A percentile compares a stretch with the other conserved stretches of the same genome.
phyloP scores from a whole-genome alignment of 495 filamentous ascomycete genomes.

The Tuber indicum region DNA sequence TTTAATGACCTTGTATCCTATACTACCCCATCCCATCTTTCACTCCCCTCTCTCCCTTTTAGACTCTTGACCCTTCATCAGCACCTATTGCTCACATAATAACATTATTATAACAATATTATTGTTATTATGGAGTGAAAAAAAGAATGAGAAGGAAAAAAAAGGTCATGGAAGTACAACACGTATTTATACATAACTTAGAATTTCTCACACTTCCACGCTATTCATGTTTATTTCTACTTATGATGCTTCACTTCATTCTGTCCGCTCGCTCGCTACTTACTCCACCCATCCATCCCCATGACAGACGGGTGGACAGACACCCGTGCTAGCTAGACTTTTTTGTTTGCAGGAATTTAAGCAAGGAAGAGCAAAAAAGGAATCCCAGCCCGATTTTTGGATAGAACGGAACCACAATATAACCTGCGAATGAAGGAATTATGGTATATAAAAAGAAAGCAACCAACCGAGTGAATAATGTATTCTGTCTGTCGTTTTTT shows the following conservation, averaged over 20 bases:
- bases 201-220: neutral
- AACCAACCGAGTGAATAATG: neutral
- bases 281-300: neutral
- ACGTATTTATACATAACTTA: neutral
- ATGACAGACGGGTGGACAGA: neutral
- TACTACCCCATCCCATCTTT: neutral
- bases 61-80: neutral
- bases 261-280: neutral
- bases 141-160: neutral
- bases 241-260: neutral
- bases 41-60: neutral
- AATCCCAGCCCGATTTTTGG: neutral
- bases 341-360: neutral
- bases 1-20: constrained; percentile 2
- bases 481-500: neutral
- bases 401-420: neutral
- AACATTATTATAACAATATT: neutral
- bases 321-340: neutral
- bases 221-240: neutral
- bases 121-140: too few relatives aligned
- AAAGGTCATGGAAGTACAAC: neutral
- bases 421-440: neutral
- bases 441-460: neutral
- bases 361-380: neutral
- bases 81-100: neutral